These are phyloP conservation scores for Cladophialophora exuberans DNA, from an alignment of 2,329 filamentous ascomycete genomes.

Conservation along the genomic window DNA sequence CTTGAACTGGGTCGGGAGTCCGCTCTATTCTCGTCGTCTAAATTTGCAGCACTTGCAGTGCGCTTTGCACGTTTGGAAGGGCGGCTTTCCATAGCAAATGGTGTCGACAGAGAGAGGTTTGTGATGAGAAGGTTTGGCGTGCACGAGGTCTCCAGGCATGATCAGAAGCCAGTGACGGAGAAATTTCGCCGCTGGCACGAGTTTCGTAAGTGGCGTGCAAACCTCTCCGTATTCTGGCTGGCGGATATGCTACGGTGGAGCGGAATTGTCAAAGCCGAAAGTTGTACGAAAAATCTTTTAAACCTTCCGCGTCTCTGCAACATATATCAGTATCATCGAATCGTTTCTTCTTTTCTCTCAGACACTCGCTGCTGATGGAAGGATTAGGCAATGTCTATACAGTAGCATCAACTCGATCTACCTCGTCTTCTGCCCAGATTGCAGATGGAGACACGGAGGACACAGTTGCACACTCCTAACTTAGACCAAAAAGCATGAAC, in stretches of 20 bases:
- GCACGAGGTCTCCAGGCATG: too few relatives aligned
- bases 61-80: slow-evolving; percentile 55
- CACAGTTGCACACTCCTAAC: neutral
- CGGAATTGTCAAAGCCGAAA: neutral
- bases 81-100: slow-evolving; percentile 58
- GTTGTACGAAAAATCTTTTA: too few relatives aligned
- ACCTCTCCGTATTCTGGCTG: neutral
- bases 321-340: too few relatives aligned
- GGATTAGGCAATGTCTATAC: too few relatives aligned
- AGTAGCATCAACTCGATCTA: too few relatives aligned
- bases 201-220: neutral
- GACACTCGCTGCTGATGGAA: too few relatives aligned
- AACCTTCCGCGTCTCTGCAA: too few relatives aligned
- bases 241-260: neutral
- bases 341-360: too few relatives aligned
- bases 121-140: neutral
- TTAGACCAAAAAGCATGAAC: neutral
- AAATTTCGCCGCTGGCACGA: slow-evolving; percentile 5
- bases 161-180: neutral
- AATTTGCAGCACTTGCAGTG: slow-evolving; percentile 64
- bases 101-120: neutral
- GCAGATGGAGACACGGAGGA: neutral
- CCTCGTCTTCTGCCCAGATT: too few relatives aligned
- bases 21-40: slow-evolving; percentile 53
- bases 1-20: slow-evolving; percentile 43